Base-by-base conservation (phyloP, 768 basidiomycete genomes). In the Boletus edulis region DNA sequence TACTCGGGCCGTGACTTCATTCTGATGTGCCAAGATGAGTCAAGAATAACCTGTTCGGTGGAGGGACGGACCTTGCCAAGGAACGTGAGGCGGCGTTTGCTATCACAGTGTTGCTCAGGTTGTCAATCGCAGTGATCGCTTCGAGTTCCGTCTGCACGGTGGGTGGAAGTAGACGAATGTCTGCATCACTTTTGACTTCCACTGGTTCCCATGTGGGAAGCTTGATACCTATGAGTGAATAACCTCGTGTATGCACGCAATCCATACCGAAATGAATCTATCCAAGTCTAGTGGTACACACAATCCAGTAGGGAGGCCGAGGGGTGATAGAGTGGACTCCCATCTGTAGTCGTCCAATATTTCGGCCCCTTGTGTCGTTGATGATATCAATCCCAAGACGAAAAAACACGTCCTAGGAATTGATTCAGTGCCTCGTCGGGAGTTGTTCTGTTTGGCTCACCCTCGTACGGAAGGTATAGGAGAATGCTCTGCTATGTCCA, bases 11-110 rank as follows among this genome's bases (percentile, higher is more conserved):
- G 82, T 44, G 86, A 78, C 73, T 92, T 92, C 76, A 94, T 82
- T 66, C 91, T 91, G 59, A 6, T 27, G 24, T n/a, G 37, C 12
- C 40, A 34, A 48, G 18, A 39, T 60, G 6, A 62, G 51, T 31
- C 40, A 37, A 12, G 18, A 11, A 35, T 10, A 13, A 31, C 22
- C 2, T 20, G 24, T 37, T 50, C 10, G 14, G 7, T 20, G 41
- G 51, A 52, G 44, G 39, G 18, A 70, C 80, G 59, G 65, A 94
- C 94, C 83, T 84, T 29, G 92, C 87, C 38, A 99, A 76, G 17
- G 92, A 87, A 44, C 93, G 83, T 22, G 97, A 98, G 1, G 97
- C 94, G 22, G 91, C 84, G 64, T 95, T 95, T 0, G 95, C 94
- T 54, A 98, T 90, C 48, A 98, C 94, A 18, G 94, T 92, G 67